These are phyloP conservation scores for Scolecobasidium constrictum DNA, from an alignment of 2,329 filamentous ascomycete species.

Conservation along the genomic window DNA sequence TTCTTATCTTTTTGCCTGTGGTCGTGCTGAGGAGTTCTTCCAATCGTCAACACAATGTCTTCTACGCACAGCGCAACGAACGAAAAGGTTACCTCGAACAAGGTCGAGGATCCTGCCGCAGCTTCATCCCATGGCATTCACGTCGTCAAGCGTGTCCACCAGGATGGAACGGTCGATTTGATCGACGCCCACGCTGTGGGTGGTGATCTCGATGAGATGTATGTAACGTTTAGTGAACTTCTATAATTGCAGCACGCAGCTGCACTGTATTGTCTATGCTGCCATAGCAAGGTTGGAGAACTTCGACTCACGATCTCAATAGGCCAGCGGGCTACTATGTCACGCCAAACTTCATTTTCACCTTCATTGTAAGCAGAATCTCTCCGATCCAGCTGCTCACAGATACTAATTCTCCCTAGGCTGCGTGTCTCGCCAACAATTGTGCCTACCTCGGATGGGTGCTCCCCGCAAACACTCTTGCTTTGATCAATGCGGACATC, in stretches of 20 bases:
- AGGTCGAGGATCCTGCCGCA: neutral
- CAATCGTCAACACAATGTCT: neutral
- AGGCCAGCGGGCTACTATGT: constrained; percentile 6
- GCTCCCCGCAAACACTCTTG: constrained; percentile 20
- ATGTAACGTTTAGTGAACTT: too few relatives aligned
- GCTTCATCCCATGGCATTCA: constrained; percentile 12
- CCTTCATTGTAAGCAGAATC: constrained; percentile 6
- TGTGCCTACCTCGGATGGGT: constrained; percentile 22
- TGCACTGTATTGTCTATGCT: constrained; percentile 31
- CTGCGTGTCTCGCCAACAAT: constrained; percentile 17
- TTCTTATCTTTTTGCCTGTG: too few relatives aligned
- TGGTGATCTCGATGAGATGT: constrained; percentile 29
- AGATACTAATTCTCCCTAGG: constrained; percentile 10
- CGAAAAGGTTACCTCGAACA: neutral
- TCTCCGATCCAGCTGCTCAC: neutral
- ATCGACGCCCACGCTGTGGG: constrained; percentile 33
- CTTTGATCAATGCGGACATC: constrained; percentile 10
- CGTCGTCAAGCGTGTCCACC: constrained; percentile 21
- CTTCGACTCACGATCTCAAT: too few relatives aligned
- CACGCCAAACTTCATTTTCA: constrained; percentile 10
- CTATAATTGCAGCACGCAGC: constrained; percentile 30
- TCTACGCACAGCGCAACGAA: neutral
- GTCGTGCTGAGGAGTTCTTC: too few relatives aligned
- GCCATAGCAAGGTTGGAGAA: too few relatives aligned
- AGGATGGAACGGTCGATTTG: constrained; percentile 32